Evolutionary conservation across 108 stramenopile species (phyloP).

Genomic region (Cyclostephanos invisitatus): DNA sequence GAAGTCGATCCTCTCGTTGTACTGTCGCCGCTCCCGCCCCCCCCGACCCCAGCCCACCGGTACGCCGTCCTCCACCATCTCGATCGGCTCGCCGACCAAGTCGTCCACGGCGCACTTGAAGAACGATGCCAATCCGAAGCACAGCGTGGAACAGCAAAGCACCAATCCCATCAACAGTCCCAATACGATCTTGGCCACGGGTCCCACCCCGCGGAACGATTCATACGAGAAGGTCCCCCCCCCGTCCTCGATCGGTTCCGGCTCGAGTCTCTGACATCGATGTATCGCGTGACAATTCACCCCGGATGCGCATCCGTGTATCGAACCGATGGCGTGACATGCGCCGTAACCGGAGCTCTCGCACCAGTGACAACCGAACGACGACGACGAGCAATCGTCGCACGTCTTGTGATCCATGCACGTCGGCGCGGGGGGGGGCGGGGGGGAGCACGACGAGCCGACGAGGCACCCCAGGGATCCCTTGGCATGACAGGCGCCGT

Average conservation of each 20-base stretch:
- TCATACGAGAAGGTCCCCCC: conserved; percentile 36
- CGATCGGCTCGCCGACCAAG: conserved; percentile 35
- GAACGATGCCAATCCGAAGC: conserved; percentile 49
- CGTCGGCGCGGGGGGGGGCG: conserved; percentile 4
- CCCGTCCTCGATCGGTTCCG: conserved; percentile 48
- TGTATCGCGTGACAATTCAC: conserved; percentile 88
- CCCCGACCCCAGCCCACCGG: conserved; percentile 18
- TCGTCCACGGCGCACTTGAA: conserved; percentile 73
- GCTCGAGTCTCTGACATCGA: conserved; percentile 71
- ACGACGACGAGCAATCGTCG: conserved; percentile 29
- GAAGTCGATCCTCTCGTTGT: conserved; percentile 4
- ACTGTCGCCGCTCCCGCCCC: conserved; percentile 2
- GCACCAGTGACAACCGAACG: conserved; percentile 59
- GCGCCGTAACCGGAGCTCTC: conserved; percentile 48
- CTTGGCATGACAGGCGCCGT: conserved; percentile 79
- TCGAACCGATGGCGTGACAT: conserved; percentile 82
- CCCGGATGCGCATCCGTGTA: conserved; percentile 77
- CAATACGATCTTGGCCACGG: conserved; percentile 33
- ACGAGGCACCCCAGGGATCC: conserved; percentile 69
- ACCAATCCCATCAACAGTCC: conserved; percentile 43
- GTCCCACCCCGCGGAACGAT: conserved; percentile 52
- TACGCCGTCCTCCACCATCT: conserved; percentile 36
- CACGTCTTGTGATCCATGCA: conserved; percentile 42
- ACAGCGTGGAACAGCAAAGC: conserved; percentile 60
- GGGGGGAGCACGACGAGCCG: conserved; percentile 68